Evolutionary conservation across 495 filamentous ascomycete genomes (phyloP), one percentile per base, ranked within the genome.

Genomic region (Amorphotheca resinae): DNA sequence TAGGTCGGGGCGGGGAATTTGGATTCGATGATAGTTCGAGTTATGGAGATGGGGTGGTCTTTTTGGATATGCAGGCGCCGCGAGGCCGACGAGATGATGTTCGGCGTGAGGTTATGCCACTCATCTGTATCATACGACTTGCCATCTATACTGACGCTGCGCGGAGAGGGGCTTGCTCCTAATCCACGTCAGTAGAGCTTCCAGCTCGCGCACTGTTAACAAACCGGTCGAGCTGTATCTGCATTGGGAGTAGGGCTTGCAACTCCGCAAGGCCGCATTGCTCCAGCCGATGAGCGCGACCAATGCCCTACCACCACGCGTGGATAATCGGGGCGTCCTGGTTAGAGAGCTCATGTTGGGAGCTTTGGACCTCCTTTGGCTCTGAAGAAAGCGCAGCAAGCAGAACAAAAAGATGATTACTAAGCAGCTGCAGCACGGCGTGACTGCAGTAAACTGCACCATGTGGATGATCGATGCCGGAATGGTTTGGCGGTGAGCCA

Each of bases 11-110:
- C 49, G 1, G 85, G 77, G 59, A 96, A 98, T 50, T 78, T 77
- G 42, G 85, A 87, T 63, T 96, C 88, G 53, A 98, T 87, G 44
- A 98, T 76, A 47, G 83, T 72, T 32, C 93, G 80, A 3, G 91
- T 96, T 55, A 96, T 91, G 44, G 76, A 72, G 21, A 98, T 69
- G 12, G 91, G 91, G 60, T 98, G 91, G 59, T 89, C 79, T 49
- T 79, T 77, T 61, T 89, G 77, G 16, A 93, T 70, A 60, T 96
- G 88, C 4, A 98, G 70, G 38, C 76, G 77, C 38, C 83, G 80
- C 33, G 74, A 67, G 38, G 93, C 67, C 44, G 77, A 71, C 11
- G 78, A 70, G 38, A 87, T 66, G 45, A 98, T 84, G 42, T 77
- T 77, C 9, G 73, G 57, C 11, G 93, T 76, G 22, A 84, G 69